Evolutionary conservation across 2,329 filamentous ascomycete genomes (phyloP).

Genomic region (Alternaria incomplexa): DNA sequence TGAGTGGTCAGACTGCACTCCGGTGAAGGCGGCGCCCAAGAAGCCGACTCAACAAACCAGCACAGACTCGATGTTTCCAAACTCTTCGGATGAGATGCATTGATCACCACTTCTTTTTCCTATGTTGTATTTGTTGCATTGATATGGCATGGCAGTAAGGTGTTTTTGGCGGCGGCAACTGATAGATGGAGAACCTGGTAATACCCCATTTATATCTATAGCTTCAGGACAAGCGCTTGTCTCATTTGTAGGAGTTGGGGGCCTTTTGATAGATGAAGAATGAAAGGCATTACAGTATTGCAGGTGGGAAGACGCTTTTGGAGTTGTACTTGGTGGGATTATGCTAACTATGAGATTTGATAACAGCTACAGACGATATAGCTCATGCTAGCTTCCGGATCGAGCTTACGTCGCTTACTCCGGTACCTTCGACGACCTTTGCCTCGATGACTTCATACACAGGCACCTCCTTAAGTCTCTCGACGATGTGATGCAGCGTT

Average conservation of each 20-base stretch:
- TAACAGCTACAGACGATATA: neutral
- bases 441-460: constrained; percentile 63
- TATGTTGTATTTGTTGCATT: constrained; percentile 12
- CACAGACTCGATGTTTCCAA: constrained; percentile 13
- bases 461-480: constrained; percentile 61
- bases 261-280: constrained; percentile 3
- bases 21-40: neutral
- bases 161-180: constrained; percentile 1
- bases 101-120: neutral
- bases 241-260: constrained; percentile 9
- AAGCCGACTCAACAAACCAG: neutral
- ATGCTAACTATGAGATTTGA: neutral
- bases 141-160: constrained; percentile 5
- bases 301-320: neutral
- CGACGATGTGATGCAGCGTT: constrained; percentile 65
- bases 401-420: constrained; percentile 57
- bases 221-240: constrained; percentile 9
- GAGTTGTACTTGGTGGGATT: neutral
- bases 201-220: constrained; percentile 18
- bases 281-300: neutral
- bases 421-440: constrained; percentile 62
- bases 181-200: constrained; percentile 17
- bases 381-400: constrained; percentile 21
- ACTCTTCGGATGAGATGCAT: constrained; percentile 4
- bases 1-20: neutral